Base-by-base conservation (phyloP, 176 grass and related monocot genomes). In the Themeda triandra region DNA sequence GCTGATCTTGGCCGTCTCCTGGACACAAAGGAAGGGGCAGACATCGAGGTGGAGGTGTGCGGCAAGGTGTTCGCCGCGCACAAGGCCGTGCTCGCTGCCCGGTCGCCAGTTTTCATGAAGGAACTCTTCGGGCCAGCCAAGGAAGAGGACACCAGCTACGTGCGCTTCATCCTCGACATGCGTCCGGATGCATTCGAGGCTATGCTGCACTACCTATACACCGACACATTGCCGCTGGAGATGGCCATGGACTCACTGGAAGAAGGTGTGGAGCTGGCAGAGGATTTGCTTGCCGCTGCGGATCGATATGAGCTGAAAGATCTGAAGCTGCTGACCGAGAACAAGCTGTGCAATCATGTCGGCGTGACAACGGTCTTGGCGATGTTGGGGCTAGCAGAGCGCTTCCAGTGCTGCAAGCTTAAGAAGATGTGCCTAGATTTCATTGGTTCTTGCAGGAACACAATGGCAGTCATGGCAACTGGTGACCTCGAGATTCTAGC, bases 21-120 rank as follows among this genome's bases (percentile, higher is more conserved):
- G 4, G 32, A 1, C 33, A 77, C 53, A 3, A 60, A 27, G 54
- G 23, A 77, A 2, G 53, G 75, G 0, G n/a, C 75, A 0, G 75
- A 77, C 33, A 54, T 77, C 33, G 33, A 27, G 2, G 0, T 77
- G 6, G 75, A 77, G 33, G 75, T 77, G 21, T 0, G 32, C 23
- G 75, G 75, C 53, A 39, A 62, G 75, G 75, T 39, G 33, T 77
- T 77, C 54, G 21, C 75, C 23, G 75, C 54, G 75, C 53, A 77
- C 33, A 77, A 41, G 75, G 2, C 8, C 1, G 75, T 62, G 53
- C 75, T 77, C 21, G 75, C 75, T 12, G 75, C 75, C n/a, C 54
- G 75, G 0, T 78, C 75, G 13, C 3, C 54, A 0, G 54, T 63
- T 2, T 41, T 78, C 56, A 78, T 3, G 54, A 33, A 24, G 0